These are phyloP conservation scores for Primulina tabacum DNA, from an alignment of 257 asterid genomes.

Conservation along the genomic window DNA sequence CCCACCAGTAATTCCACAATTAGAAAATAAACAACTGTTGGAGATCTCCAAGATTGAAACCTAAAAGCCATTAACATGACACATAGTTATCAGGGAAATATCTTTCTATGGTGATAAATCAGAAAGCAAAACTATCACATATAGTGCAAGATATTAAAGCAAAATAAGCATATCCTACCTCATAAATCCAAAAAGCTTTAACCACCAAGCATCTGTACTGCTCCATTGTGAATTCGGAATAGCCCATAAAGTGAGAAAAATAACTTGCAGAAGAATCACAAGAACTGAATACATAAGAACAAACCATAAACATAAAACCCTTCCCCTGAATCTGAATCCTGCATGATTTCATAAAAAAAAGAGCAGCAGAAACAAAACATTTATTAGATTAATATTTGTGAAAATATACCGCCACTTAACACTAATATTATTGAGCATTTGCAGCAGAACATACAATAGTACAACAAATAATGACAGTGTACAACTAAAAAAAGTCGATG, in stretches of 20 bases:
- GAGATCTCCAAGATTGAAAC: slow-evolving; percentile 67
- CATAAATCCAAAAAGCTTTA: slow-evolving; percentile 74
- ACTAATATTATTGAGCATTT: background rate
- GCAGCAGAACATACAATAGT: background rate
- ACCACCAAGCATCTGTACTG: slow-evolving; percentile 68
- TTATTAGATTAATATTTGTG: slow-evolving; percentile 13
- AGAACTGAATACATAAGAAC: slow-evolving; percentile 51
- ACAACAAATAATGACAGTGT: background rate
- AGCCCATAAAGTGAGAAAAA: slow-evolving; percentile 52
- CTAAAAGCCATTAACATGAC: slow-evolving; percentile 46
- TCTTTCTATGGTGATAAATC: slow-evolving; percentile 1
- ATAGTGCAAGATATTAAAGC: slow-evolving; percentile 10
- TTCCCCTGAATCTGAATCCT: slow-evolving; percentile 69
- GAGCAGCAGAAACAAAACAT: background rate
- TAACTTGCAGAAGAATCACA: slow-evolving; percentile 57
- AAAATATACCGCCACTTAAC: slow-evolving; percentile 1
- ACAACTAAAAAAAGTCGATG: slow-evolving; percentile 2
- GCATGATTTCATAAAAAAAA: slow-evolving; percentile 29
- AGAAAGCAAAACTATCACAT: slow-evolving; percentile 16
- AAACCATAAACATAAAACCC: slow-evolving; percentile 59
- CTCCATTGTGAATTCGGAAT: slow-evolving; percentile 48
- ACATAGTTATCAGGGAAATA: slow-evolving; percentile 22
- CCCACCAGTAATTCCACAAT: slow-evolving; percentile 55
- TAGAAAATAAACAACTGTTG: slow-evolving; percentile 60
- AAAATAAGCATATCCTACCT: slow-evolving; percentile 42